Evolutionary conservation across 1,139 yeast species (phyloP), one percentile per base, ranked within the genome.

Genomic region (Hemisphaericaspora xylofermentans): DNA sequence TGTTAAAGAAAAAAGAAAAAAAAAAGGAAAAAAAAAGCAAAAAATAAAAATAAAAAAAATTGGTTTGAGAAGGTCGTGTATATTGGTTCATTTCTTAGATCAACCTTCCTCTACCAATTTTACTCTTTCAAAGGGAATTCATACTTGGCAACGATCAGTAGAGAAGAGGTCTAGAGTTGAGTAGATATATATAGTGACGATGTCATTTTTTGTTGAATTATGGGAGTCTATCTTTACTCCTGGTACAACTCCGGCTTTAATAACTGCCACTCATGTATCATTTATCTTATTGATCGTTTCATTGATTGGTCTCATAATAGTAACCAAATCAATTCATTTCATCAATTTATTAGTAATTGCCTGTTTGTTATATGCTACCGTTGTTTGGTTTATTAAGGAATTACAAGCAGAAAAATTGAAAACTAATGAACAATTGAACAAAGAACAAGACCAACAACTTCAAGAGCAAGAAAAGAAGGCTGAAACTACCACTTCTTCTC

Each of bases 191-290:
- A 10, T 30, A 16, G 16, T 14, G 54, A 43, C 32, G 53, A 59
- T 64, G 63, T 49, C 68, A 25, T 83, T 86, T 59, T 52, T 86
- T 32, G 73, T 66, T 18, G 95, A 85, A 27, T 74, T 93, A 37
- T 91, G 98, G 97, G 83, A 85, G 46, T 85, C 96, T 6, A 78
- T 93, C 24, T 85, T 91, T 62, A 84, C 91, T n/a, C 98, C 98
- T 2, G 98, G 98, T 1, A 80, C 95, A 0, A 78, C 93, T 0
- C 97, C 97, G 1, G 89, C 95, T 1, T 73, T 93, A 40, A 71
- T 89, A 14, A 72, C 76, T 33, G 97, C 98, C 8, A 64, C 70
- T 1, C 70, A 64, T 52, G 66, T 53, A 2, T 63, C 68, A 35
- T 64, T 64, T 40, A 51, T 64, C 5, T 47, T 62, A 29, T 52